Base-by-base conservation (phyloP, 495 filamentous ascomycete species). In the Penicillium waksmanii region DNA sequence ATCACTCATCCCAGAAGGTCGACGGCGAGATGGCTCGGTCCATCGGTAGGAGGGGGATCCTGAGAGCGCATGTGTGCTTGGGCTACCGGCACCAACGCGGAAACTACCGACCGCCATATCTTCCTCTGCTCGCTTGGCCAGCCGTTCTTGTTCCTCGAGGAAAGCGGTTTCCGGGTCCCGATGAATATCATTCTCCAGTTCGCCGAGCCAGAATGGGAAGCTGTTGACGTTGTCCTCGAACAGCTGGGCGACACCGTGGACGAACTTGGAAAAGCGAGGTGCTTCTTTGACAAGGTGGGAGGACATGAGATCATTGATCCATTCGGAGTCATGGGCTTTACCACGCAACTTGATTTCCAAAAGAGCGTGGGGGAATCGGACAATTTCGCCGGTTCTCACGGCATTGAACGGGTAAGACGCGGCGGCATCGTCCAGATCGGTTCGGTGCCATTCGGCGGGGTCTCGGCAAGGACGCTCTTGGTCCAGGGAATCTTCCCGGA, bases 181-280 rank as follows among this genome's bases (percentile, higher is more conserved):
- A 53, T 92, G 85, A 65, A 98, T 98, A 65, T 98, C 95, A 35
- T 84, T 91, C 62, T 96, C 94, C 10, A 97, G 77, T 53, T 93
- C 90, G 58, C 87, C 83, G 3, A 97, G 84, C 95, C 95, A 98
- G 81, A 98, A 97, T 5, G 95, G 95, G 57, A 98, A 87, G 56
- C 83, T 91, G 75, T 98, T 98, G 72, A 98, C 94, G 68, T 96
- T 80, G 69, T 98, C 96, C 58, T 98, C 96, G 66, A 97, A 98
- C 8, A 98, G 79, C 38, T 87, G 85, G 12, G 93, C 93, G 2
- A 96, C 87, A 58, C 96, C 95, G 64, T 98, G 95, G 19, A 94
- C 89, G 66, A 98, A 98, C 69, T 98, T 98, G 42, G 92, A 96
- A 76, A 98, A 98, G 21, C 91, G 85, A 3, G 93, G 90, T 3